phyloP scores from a whole-genome alignment of 2,329 filamentous ascomycete genomes.

The Talaromyces sp. region DNA sequence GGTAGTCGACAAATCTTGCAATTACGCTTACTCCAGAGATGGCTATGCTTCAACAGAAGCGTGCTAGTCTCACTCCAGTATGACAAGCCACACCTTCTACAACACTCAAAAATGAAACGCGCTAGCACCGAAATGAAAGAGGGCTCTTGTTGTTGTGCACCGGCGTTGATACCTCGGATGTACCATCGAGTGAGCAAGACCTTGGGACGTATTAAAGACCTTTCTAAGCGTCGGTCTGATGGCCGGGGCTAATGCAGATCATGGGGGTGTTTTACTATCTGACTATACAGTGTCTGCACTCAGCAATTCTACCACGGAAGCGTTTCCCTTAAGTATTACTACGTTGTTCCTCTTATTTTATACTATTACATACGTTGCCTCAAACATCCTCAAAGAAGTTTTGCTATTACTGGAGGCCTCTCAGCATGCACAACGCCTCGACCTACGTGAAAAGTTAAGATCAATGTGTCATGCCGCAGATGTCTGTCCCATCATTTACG shows the following conservation, averaged over 20 bases:
- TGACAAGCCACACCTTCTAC: conserved; percentile 7
- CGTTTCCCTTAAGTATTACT: background rate
- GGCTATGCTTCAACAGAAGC: conserved; percentile 2
- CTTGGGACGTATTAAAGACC: background rate
- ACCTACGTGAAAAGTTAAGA: background rate
- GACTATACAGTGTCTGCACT: background rate
- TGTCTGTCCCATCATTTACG: background rate
- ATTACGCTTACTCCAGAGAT: background rate
- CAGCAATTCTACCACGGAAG: background rate
- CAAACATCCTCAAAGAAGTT: background rate
- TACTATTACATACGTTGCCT: background rate
- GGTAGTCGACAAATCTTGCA: conserved; percentile 13
- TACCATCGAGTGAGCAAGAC: background rate
- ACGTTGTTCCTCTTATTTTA: background rate
- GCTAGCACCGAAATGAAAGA: conserved; percentile 8
- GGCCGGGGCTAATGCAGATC: background rate
- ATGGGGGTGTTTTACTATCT: background rate
- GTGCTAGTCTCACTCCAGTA: conserved; percentile 12
- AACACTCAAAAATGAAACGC: background rate
- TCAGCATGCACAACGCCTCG: background rate
- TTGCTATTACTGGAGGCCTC: background rate
- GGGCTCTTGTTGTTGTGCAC: background rate
- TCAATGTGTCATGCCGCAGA: background rate
- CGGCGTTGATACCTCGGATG: background rate
- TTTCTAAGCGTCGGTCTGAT: background rate